Percentiles rank a stretch among this genome's conserved stretches.
Evolutionary conservation across 129 eudicot genomes (phyloP).

Genomic region (Flaveria robusta): DNA sequence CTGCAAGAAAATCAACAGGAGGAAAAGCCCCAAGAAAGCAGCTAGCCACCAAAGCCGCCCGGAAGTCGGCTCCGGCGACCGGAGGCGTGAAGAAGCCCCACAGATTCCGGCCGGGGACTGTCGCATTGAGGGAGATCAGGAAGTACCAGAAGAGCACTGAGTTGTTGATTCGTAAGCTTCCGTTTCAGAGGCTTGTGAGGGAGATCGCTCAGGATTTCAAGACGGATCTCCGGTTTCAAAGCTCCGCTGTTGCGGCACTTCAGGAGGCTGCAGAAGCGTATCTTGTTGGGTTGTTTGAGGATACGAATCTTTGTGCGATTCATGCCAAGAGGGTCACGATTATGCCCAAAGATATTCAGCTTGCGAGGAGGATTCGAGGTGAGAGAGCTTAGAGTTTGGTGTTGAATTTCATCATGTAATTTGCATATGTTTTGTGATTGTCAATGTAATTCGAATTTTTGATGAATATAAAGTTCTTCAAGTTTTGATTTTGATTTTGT

Average conservation of each 20-base stretch:
- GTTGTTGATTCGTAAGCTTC: neutral
- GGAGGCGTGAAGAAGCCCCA: neutral
- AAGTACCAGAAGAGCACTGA: too few species aligned
- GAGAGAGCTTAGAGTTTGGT: neutral
- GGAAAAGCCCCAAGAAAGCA: neutral
- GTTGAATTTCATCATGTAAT: neutral
- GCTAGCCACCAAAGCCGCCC: neutral
- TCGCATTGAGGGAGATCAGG: too few species aligned
- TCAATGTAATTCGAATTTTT: too few species aligned
- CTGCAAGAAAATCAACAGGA: neutral
- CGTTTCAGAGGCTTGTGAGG: neutral
- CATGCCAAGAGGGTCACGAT: neutral
- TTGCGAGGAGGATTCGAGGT: neutral
- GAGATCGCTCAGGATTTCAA: neutral
- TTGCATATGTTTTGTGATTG: too few species aligned
- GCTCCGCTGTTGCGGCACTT: neutral
- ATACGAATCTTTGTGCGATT: too few species aligned
- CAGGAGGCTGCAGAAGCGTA: too few species aligned
- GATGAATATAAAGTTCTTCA: too few species aligned
- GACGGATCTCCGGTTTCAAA: neutral
- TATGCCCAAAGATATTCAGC: neutral
- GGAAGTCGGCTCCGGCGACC: neutral
- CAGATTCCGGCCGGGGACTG: neutral
- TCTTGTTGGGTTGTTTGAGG: too few species aligned
- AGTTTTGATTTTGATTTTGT: too few species aligned